Conservation (phyloP, 1,284 basidiomycete genomes). For the Paramarasmius palmivorus region DNA sequence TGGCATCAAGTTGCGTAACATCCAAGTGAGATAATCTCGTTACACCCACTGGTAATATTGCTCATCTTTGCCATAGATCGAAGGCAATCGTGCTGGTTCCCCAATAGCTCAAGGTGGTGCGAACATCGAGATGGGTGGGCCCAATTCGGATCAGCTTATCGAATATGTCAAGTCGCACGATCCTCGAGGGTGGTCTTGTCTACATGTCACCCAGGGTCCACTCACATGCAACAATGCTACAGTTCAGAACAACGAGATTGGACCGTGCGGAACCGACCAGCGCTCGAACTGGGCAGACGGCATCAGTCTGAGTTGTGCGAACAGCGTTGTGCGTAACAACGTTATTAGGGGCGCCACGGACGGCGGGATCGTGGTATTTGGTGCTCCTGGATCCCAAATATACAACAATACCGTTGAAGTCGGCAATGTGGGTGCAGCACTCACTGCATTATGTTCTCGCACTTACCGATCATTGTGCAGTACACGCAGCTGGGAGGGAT, state of each 20-base stretch:
- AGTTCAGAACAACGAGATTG: constrained; percentile 81
- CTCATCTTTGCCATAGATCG: constrained; percentile 45
- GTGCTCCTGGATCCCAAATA: constrained; percentile 76
- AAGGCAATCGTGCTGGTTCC: constrained; percentile 60
- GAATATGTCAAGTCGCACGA: constrained; percentile 73
- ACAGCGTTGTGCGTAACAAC: constrained; percentile 71
- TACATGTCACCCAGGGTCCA: constrained; percentile 69
- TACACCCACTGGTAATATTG: not conserved
- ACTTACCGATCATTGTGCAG: constrained; percentile 31
- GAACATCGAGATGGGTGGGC: constrained; percentile 78
- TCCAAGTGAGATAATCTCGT: constrained; percentile 51
- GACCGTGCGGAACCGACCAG: constrained; percentile 65
- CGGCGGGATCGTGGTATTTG: constrained; percentile 83
- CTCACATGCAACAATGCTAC: constrained; percentile 64
- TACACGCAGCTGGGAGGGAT: constrained; percentile 77
- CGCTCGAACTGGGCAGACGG: constrained; percentile 85
- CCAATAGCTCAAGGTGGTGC: constrained; percentile 59
- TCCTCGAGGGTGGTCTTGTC: constrained; percentile 74
- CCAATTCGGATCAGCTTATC: constrained; percentile 65
- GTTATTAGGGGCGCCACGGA: constrained; percentile 76
- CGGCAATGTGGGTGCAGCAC: constrained; percentile 47
- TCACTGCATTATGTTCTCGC: not conserved
- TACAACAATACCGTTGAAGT: constrained; percentile 70
- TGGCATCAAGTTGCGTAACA: constrained; percentile 63
- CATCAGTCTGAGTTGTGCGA: constrained; percentile 75